phyloP scores from a whole-genome alignment of 192 early-diverging fungal genomes.

The Jimgerdemannia lactiflua region DNA sequence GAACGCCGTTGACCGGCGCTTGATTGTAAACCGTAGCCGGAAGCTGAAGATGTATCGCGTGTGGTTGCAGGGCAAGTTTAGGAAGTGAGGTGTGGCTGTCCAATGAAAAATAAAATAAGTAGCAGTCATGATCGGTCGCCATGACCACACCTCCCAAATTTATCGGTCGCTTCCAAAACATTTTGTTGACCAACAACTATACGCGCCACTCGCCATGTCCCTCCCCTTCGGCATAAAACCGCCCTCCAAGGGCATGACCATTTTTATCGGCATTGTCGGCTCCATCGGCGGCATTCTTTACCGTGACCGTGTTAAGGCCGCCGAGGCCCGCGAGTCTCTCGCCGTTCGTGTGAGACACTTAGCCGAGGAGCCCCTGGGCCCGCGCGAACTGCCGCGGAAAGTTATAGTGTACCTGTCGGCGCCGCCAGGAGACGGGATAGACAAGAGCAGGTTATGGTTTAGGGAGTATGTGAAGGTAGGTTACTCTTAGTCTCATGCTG shows the following conservation, averaged over 20 bases:
- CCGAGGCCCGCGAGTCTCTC: slow-evolving; percentile 23
- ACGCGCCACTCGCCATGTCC: neutral
- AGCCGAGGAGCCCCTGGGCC: slow-evolving; percentile 36
- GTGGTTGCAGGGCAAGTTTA: slow-evolving; percentile 97
- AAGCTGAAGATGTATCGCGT: slow-evolving; percentile 97
- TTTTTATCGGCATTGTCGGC: slow-evolving; percentile 28
- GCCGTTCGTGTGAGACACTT: slow-evolving; percentile 22
- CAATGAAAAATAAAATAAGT: slow-evolving; percentile 9
- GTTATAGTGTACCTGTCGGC: slow-evolving; percentile 36
- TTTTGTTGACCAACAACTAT: neutral
- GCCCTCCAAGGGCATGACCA: slow-evolving; percentile 30
- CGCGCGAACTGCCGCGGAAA: slow-evolving; percentile 37
- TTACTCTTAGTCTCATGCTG: neutral
- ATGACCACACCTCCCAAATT: too few species aligned
- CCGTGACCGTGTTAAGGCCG: slow-evolving; percentile 22
- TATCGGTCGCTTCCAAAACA: too few species aligned
- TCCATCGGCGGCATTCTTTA: slow-evolving; percentile 26
- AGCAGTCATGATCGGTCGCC: neutral
- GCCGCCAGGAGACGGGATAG: slow-evolving; percentile 40
- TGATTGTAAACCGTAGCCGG: slow-evolving; percentile 88
- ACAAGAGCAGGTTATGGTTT: slow-evolving; percentile 44
- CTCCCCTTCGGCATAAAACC: slow-evolving; percentile 26
- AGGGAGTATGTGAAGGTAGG: slow-evolving; percentile 42
- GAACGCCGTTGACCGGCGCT: slow-evolving; percentile 87
- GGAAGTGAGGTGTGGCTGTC: slow-evolving; percentile 48